A percentile compares a stretch with the other conserved stretches of the same genome.
Evolutionary conservation across 495 filamentous ascomycete species (phyloP).

Genomic region (Massariosphaeria phaeospora): DNA sequence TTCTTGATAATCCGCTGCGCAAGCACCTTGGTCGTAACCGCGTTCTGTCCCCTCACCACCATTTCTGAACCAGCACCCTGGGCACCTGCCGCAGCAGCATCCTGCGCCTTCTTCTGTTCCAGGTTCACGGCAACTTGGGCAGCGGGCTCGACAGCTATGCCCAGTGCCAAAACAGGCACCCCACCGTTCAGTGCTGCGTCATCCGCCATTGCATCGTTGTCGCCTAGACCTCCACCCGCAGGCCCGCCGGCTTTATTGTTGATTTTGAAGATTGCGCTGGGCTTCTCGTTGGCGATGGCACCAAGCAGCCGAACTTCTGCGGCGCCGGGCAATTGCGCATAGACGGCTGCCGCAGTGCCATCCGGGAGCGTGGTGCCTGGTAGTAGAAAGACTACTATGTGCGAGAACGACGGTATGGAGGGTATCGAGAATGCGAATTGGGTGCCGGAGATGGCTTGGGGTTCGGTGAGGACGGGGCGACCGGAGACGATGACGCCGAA

Average conservation of each 20-base stretch:
- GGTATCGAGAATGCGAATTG: conserved; percentile 65
- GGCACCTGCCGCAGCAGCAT: conserved; percentile 29
- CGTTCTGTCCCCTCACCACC: conserved; percentile 20
- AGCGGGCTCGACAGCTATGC: conserved; percentile 75
- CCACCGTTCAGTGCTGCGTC: conserved; percentile 22
- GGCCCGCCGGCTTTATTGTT: conserved; percentile 34
- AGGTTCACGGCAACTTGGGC: conserved; percentile 66
- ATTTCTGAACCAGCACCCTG: conserved; percentile 35
- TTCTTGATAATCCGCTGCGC: conserved; percentile 92
- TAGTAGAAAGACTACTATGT: conserved; percentile 85
- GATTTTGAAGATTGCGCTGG: conserved; percentile 80
- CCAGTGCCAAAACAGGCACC: conserved; percentile 57
- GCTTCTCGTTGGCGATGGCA: conserved; percentile 80
- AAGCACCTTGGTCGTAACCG: conserved; percentile 62
- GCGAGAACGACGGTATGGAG: conserved; percentile 57
- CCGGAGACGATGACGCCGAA: conserved; percentile 46
- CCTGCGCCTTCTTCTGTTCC: conserved; percentile 49
- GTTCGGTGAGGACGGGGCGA: conserved; percentile 58
- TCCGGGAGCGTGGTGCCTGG: conserved; percentile 70
- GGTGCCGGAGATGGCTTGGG: conserved; percentile 55
- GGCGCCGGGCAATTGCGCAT: conserved; percentile 61
- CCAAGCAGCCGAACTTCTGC: conserved; percentile 73
- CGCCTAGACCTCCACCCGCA: conserved; percentile 42
- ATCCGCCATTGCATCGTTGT: conserved; percentile 44
- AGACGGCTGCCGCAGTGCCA: conserved; percentile 80